Evolutionary conservation across 495 filamentous ascomycete genomes (phyloP).

Genomic region (Pyrenopolyporus hunteri): DNA sequence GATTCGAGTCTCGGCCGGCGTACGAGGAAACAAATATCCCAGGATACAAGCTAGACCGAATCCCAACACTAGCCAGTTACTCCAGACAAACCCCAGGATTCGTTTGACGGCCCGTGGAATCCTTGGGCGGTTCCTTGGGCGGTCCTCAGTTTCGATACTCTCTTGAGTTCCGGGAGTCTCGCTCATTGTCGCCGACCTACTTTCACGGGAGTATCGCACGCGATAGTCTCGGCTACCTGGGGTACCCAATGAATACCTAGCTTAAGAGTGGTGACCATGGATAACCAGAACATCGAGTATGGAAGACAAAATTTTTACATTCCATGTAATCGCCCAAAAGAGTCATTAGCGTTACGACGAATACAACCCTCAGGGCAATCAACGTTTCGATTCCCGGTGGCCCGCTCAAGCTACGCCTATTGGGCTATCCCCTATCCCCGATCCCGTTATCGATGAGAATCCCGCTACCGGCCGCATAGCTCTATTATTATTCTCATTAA

Average conservation of each 20-base stretch:
- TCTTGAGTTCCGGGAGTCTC: background rate
- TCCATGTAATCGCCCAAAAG: background rate
- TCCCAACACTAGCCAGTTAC: conserved; percentile 64
- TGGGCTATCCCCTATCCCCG: conserved; percentile 26
- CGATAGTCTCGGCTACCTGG: background rate
- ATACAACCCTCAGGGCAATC: conserved; percentile 13
- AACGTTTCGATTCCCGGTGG: conserved; percentile 16
- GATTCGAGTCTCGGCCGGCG: conserved; percentile 6
- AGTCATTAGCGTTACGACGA: conserved; percentile 13
- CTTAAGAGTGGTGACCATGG: background rate
- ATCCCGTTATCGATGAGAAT: conserved; percentile 19
- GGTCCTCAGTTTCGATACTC: conserved; percentile 22
- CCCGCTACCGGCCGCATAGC: conserved; percentile 9
- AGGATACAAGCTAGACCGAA: conserved; percentile 58
- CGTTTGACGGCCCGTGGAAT: conserved; percentile 9
- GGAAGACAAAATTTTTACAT: background rate
- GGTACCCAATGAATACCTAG: background rate
- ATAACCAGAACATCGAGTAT: background rate
- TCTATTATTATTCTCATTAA: background rate
- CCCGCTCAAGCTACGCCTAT: conserved; percentile 17
- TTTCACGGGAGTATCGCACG: conserved; percentile 4
- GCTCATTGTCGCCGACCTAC: conserved; percentile 4
- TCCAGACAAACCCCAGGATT: conserved; percentile 48
- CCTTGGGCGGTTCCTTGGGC: conserved; percentile 31
- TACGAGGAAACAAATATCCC: conserved; percentile 58